Base-by-base conservation (phyloP, 352 stramenopile genomes). In the Halophytophthora polymorphica region DNA sequence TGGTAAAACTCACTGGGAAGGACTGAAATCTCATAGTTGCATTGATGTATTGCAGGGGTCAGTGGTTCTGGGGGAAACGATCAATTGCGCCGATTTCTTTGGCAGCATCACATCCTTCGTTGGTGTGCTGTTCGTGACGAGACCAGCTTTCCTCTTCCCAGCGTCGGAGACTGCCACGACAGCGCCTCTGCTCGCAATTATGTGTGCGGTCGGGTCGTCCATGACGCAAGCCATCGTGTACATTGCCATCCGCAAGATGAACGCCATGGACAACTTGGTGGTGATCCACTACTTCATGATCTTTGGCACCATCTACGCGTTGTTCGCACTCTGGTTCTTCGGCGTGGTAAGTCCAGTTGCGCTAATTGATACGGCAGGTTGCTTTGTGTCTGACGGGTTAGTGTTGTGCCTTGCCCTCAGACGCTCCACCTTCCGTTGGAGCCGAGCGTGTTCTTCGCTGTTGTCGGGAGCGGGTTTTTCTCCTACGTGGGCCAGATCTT, bases 111-210 rank as follows among this genome's bases (percentile, higher is more conserved):
- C 76, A 11, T 86, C 78, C 44, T 89, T 82, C 48, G 45, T 66
- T 3, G 78, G 78, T 7, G 72, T 87, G n/a, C 19, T 87, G 38
- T 85, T 86, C 47, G 75, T 89, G 41, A 69, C 76, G 11, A 74
- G 71, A 7, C 78, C 78, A 11, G 64, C 71, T 12, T 69, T 82
- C 41, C 14, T 89, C 13, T 89, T 89, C 39, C 51, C 60, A 19
- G 39, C 29, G 17, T 49, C 28, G 21, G 46, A 23, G 35, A 53
- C 43, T 21, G 25, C n/a, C 17, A 64, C 28, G 34, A 43, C 44
- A 56, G 64, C 56, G 36, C 51, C 17, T 36, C 46, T 63, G 6
- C 33, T 71, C 15, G 66, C 69, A 4, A 65, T 85, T 33, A 10
- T 72, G 13, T 77, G 69, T 31, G 71, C 70, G 0, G 23, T 86